phyloP scores from a whole-genome alignment of 306 rosid genomes.

The Arachis stenosperma region DNA sequence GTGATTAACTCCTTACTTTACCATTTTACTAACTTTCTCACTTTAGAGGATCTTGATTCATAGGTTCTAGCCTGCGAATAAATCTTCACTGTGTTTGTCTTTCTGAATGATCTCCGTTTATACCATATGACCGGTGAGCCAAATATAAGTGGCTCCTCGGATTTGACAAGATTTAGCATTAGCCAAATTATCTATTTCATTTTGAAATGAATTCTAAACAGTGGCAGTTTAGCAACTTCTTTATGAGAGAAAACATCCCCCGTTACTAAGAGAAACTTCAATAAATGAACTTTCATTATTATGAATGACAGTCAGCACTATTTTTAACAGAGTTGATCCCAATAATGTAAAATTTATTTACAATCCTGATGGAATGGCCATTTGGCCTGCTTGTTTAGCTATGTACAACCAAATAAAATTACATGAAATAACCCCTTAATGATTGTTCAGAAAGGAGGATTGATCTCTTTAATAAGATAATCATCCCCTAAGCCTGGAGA shows the following conservation, averaged over 20 bases:
- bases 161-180: constrained; percentile 6
- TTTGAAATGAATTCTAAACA: constrained; percentile 13
- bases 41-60: no score
- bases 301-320: background rate
- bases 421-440: constrained; percentile 30
- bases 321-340: constrained; percentile 6
- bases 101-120: constrained; percentile 18
- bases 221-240: background rate
- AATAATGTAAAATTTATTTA: background rate
- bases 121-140: constrained; percentile 11
- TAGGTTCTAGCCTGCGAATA: constrained; percentile 9
- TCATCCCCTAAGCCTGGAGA: constrained; percentile 55
- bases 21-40: no score
- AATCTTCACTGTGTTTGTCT: constrained; percentile 3
- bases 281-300: constrained; percentile 13
- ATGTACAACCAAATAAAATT: constrained; percentile 14
- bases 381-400: background rate
- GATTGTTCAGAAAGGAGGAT: constrained; percentile 55
- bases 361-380: constrained; percentile 9
- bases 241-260: constrained; percentile 14
- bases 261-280: constrained; percentile 7
- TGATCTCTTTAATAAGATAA: constrained; percentile 41
- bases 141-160: background rate
- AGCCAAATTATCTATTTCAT: constrained; percentile 1
- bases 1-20: no score